Evolutionary conservation across 1,284 basidiomycete genomes (phyloP).

Genomic region (Cryptococcus jaspeensis): DNA sequence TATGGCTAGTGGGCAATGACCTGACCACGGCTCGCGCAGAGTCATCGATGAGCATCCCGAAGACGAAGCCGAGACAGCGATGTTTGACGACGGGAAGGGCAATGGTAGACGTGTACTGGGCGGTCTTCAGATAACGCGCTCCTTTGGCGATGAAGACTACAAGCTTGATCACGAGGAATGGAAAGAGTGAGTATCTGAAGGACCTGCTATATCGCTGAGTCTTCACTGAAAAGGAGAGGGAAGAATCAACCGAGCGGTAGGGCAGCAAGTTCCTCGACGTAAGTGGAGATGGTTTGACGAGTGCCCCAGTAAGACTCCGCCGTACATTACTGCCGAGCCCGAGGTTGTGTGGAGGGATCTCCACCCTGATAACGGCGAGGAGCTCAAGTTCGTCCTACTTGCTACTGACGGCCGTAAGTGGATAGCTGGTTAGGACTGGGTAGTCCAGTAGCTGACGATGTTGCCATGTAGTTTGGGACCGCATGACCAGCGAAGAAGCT

Average conservation of each 20-base stretch:
- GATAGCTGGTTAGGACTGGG: background rate
- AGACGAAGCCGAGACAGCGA: constrained; percentile 72
- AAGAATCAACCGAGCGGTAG: background rate
- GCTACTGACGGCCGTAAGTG: constrained; percentile 74
- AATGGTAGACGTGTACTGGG: constrained; percentile 86
- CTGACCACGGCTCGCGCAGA: constrained; percentile 51
- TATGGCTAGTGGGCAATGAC: background rate
- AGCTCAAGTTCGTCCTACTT: constrained; percentile 69
- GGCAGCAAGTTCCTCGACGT: background rate
- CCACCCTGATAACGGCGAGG: constrained; percentile 6
- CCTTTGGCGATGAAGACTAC: constrained; percentile 81
- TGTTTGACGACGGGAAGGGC: constrained; percentile 56
- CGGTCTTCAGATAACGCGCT: constrained; percentile 83
- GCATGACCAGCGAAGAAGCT: too few relatives aligned
- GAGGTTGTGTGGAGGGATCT: constrained; percentile 72
- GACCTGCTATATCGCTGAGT: too few relatives aligned
- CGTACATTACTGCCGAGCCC: constrained; percentile 86
- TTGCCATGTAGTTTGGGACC: too few relatives aligned
- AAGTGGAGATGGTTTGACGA: background rate
- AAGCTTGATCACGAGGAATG: constrained; percentile 66
- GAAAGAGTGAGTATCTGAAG: constrained; percentile 62
- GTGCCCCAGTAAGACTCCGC: constrained; percentile 60
- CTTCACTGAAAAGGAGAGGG: too few relatives aligned
- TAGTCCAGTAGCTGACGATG: background rate
- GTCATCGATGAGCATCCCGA: constrained; percentile 77